These are phyloP conservation scores for Phlyctochytrium arcticum DNA, from an alignment of 192 early-diverging fungal species.

Conservation along the genomic window DNA sequence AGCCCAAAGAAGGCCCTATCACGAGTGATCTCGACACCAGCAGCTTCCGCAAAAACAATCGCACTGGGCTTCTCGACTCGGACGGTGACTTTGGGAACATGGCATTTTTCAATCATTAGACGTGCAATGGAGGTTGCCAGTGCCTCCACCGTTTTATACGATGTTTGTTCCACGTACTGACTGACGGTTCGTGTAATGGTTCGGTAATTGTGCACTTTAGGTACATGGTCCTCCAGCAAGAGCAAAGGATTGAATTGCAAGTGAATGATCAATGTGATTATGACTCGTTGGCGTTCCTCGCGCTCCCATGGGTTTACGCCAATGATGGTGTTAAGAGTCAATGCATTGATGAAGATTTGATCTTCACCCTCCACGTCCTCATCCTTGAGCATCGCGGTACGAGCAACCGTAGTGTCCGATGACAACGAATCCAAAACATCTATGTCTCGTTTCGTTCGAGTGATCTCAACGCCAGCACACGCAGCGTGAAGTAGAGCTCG, in stretches of 20 bases:
- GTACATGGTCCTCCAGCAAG: constrained; percentile 55
- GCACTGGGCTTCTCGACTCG: constrained; percentile 95
- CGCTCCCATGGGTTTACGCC: constrained; percentile 97
- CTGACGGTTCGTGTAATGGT: constrained; percentile 82
- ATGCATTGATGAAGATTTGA: constrained; percentile 77
- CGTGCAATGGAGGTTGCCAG: constrained; percentile 79
- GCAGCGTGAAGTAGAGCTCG: constrained; percentile 87
- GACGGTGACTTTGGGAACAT: constrained; percentile 84
- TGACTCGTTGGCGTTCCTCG: constrained; percentile 84
- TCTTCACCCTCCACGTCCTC: constrained; percentile 55
- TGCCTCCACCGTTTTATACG: constrained; percentile 94
- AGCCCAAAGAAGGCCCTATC: constrained; percentile 38
- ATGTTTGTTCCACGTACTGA: constrained; percentile 77
- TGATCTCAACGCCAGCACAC: constrained; percentile 84
- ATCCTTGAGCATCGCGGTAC: neutral
- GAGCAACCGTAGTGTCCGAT: neutral
- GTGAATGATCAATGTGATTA: constrained; percentile 61
- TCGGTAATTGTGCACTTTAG: constrained; percentile 78
- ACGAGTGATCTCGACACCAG: constrained; percentile 88
- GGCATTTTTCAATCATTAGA: constrained; percentile 71
- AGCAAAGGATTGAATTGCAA: constrained; percentile 59
- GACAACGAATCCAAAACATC: constrained; percentile 26
- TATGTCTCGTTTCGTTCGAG: constrained; percentile 62
- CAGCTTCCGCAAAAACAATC: constrained; percentile 81
- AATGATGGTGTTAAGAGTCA: constrained; percentile 80